These are phyloP conservation scores for Lasiodiplodia theobromae DNA, from an alignment of 2,329 filamentous ascomycete species.

Conservation along the genomic window DNA sequence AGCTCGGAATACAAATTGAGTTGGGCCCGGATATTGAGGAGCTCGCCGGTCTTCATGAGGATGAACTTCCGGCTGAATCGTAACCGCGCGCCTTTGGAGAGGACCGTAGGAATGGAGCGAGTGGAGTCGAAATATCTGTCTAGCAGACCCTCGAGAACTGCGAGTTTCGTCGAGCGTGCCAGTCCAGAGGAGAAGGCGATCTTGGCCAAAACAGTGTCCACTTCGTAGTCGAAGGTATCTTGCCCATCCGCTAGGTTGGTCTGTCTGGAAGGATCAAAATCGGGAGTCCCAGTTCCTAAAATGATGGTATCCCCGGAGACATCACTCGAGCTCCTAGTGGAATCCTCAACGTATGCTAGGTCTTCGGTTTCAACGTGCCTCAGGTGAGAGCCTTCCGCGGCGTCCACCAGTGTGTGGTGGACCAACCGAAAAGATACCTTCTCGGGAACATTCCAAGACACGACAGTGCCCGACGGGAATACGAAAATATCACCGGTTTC, in stretches of 20 bases:
- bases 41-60: conserved; percentile 89
- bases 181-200: conserved; percentile 96
- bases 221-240: conserved; percentile 37
- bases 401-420: conserved; percentile 74
- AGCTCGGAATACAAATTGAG: conserved; percentile 97
- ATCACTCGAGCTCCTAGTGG: conserved; percentile 72
- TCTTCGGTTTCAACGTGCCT: conserved; percentile 83
- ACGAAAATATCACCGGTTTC: conserved; percentile 86
- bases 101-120: conserved; percentile 77
- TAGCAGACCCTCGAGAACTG: conserved; percentile 84
- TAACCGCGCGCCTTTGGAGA: conserved; percentile 71
- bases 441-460: conserved; percentile 87
- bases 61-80: conserved; percentile 75
- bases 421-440: conserved; percentile 74
- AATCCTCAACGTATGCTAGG: conserved; percentile 83
- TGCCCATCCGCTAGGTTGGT: conserved; percentile 44
- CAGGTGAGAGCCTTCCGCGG: conserved; percentile 77
- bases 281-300: conserved; percentile 75
- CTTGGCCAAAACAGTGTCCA: conserved; percentile 80
- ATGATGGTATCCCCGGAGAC: conserved; percentile 90
- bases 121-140: conserved; percentile 87
- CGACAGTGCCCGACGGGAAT: conserved; percentile 92
- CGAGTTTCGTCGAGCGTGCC: conserved; percentile 90
- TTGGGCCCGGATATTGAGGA: conserved; percentile 87
- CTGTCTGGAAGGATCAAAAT: conserved; percentile 41